phyloP scores from a whole-genome alignment of 1,139 yeast genomes.

The Yamadazyma friedrichii region DNA sequence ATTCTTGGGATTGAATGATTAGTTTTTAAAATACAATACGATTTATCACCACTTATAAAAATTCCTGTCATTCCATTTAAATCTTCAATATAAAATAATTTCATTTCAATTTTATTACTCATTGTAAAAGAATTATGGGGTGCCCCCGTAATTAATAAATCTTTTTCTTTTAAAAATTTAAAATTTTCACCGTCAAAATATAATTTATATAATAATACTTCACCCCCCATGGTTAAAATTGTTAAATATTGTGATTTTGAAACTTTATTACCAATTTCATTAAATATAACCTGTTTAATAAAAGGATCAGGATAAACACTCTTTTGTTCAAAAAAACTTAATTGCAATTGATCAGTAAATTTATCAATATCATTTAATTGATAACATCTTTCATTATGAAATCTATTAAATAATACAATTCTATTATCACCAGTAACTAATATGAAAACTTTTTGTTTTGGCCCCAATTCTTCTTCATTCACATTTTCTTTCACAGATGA shows the following conservation, averaged over 20 bases:
- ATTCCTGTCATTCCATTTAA: conserved; percentile 60
- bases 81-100: conserved; percentile 58
- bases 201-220: conserved; percentile 64
- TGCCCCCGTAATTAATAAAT: conserved; percentile 61
- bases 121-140: conserved; percentile 72
- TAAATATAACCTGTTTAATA: conserved; percentile 67
- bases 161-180: conserved; percentile 49
- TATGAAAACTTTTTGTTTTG: conserved; percentile 54
- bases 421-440: conserved; percentile 78
- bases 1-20: conserved; percentile 65
- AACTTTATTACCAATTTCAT: conserved; percentile 63
- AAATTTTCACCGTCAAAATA: conserved; percentile 51
- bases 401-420: conserved; percentile 59
- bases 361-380: conserved; percentile 62
- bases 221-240: conserved; percentile 77
- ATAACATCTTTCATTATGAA: conserved; percentile 65
- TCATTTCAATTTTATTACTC: conserved; percentile 69
- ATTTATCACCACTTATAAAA: conserved; percentile 73
- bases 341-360: conserved; percentile 50
- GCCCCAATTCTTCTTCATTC: conserved; percentile 19
- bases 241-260: conserved; percentile 58
- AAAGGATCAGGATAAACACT: conserved; percentile 71
- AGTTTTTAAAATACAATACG: conserved; percentile 67
- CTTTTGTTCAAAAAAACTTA: conserved; percentile 58
- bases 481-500: conserved; percentile 13